These are phyloP conservation scores for Pisolithus microcarpus DNA, from an alignment of 768 basidiomycete species.

Conservation along the genomic window DNA sequence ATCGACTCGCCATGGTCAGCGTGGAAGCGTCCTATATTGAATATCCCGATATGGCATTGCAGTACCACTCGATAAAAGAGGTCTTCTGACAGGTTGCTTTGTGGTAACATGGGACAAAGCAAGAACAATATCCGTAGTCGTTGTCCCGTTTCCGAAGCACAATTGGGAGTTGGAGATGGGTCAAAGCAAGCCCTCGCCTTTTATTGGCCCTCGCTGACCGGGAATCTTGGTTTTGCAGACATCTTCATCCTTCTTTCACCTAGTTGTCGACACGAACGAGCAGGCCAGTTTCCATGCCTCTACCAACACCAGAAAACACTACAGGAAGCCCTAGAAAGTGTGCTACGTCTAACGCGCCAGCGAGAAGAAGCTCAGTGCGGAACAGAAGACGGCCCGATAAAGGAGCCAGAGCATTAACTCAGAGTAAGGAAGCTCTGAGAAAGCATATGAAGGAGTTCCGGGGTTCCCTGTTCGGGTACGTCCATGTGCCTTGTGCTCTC, in stretches of 20 bases:
- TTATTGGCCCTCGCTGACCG: too few species aligned
- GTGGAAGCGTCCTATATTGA: neutral
- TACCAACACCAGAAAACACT: neutral
- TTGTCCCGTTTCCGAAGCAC: too few species aligned
- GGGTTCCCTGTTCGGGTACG: neutral
- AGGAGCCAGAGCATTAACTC: neutral
- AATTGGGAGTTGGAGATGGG: too few species aligned
- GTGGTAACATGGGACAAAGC: too few species aligned
- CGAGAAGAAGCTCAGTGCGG: neutral
- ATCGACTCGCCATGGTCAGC: constrained; percentile 7
- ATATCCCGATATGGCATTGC: too few species aligned
- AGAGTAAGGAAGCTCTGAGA: neutral
- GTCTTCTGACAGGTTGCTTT: too few species aligned
- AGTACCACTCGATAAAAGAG: too few species aligned
- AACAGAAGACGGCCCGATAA: neutral
- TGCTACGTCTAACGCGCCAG: neutral
- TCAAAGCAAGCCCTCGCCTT: too few species aligned
- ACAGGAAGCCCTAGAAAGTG: neutral
- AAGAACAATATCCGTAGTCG: too few species aligned
- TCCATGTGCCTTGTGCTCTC: neutral
- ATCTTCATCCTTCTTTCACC: too few species aligned
- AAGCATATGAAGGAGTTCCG: neutral
- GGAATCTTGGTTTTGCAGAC: too few species aligned
- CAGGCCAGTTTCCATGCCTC: neutral
- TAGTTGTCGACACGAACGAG: too few species aligned